A percentile compares a stretch with the other conserved stretches of the same genome.
These are phyloP conservation scores for Ceratocystis smalleyi DNA, from an alignment of 2,329 filamentous ascomycete species.

Conservation along the genomic window DNA sequence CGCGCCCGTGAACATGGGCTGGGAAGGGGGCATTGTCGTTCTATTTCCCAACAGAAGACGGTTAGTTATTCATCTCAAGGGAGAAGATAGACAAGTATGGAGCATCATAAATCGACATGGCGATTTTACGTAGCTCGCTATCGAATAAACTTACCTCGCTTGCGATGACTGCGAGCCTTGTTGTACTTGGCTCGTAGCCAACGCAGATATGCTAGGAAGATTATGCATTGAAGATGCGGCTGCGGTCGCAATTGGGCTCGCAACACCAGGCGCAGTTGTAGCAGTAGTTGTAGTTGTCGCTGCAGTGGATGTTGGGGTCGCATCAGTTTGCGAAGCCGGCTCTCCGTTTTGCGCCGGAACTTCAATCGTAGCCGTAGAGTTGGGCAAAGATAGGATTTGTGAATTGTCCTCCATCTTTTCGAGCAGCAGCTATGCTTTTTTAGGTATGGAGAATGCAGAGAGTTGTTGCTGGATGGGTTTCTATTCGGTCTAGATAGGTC, in stretches of 20 bases:
- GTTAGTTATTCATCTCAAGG: neutral
- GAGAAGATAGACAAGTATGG: neutral
- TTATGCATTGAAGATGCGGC: constrained; percentile 25
- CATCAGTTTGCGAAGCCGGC: constrained; percentile 35
- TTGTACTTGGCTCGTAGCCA: constrained; percentile 29
- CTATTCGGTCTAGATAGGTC: neutral
- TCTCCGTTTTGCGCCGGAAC: constrained; percentile 24
- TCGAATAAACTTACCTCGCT: constrained; percentile 29
- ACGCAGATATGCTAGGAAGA: constrained; percentile 31
- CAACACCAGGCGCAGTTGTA: constrained; percentile 19
- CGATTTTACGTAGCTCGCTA: neutral
- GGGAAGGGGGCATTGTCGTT: constrained; percentile 15
- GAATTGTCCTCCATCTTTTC: constrained; percentile 33
- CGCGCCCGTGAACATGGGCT: constrained; percentile 20
- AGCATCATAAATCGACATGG: neutral
- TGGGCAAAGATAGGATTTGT: constrained; percentile 26
- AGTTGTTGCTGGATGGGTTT: neutral
- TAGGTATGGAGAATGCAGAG: neutral
- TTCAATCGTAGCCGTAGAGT: constrained; percentile 21
- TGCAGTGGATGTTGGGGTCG: constrained; percentile 29
- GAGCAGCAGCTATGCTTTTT: neutral
- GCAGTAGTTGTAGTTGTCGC: constrained; percentile 23
- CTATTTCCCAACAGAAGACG: neutral
- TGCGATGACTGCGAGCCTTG: constrained; percentile 27
- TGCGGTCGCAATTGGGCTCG: neutral